A percentile compares a stretch with the other conserved stretches of the same genome.
Conservation (phyloP, 2,329 filamentous ascomycete species). For the Paraphoma sp. region DNA sequence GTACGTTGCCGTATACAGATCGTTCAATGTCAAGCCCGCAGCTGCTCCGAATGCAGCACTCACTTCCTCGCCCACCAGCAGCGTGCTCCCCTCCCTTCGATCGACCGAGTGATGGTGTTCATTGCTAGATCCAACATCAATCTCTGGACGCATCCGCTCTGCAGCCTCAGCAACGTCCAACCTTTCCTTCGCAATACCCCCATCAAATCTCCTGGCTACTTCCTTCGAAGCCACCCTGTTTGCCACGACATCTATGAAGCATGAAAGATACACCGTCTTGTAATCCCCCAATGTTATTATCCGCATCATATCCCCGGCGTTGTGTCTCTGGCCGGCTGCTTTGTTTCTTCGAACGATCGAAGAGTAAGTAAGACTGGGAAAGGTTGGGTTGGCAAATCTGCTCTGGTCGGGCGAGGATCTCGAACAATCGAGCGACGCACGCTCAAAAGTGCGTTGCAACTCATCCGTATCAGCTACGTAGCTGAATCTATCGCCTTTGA, state of each 20-base stretch:
- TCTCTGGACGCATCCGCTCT: constrained; percentile 23
- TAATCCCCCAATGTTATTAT: constrained; percentile 43
- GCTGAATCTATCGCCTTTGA: constrained; percentile 33
- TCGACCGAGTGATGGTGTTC: constrained; percentile 21
- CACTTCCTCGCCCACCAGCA: constrained; percentile 11
- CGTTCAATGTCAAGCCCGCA: constrained; percentile 10
- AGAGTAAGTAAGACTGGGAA: constrained; percentile 27
- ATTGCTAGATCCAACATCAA: constrained; percentile 34
- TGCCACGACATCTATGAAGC: constrained; percentile 46
- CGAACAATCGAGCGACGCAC: constrained; percentile 19
- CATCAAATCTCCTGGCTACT: constrained; percentile 15
- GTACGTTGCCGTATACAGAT: constrained; percentile 5
- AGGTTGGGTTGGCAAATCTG: constrained; percentile 29
- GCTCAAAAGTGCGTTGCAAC: constrained; percentile 10
- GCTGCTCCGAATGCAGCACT: constrained; percentile 10
- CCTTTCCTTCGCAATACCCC: constrained; percentile 32
- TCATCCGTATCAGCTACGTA: constrained; percentile 27
- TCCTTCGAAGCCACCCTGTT: constrained; percentile 32
- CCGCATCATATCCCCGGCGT: constrained; percentile 53
- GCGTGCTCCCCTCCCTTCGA: constrained; percentile 16
- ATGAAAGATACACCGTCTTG: constrained; percentile 52
- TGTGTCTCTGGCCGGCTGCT: constrained; percentile 38
- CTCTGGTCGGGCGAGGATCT: constrained; percentile 15
- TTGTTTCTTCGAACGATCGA: constrained; percentile 22
- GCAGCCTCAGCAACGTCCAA: constrained; percentile 16